Evolutionary conservation across 1,284 basidiomycete genomes (phyloP), one percentile per base, ranked within the genome.

Genomic region (Puccinia coronata): DNA sequence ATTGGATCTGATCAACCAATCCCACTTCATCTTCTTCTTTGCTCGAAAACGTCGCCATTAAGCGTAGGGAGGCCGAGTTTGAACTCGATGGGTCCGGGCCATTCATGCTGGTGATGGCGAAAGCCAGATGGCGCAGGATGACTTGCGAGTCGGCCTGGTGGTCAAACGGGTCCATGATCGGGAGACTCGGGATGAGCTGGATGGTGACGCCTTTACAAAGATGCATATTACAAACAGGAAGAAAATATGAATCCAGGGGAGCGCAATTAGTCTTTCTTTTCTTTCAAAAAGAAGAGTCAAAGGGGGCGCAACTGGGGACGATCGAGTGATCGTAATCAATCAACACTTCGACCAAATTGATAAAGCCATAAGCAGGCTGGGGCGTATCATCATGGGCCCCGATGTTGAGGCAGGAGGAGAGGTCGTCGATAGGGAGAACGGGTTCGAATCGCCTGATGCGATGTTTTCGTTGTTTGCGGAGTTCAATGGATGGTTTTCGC

Each of bases 361-460:
- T 63, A 16, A 63, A 63, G n/a, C 57, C 73, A n/a, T 41, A 57
- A 2, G 36, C n/a, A 23, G 41, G 43, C 43, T 75, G 23, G 23
- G 3, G n/a, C n/a, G n/a, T 18, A 6, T 20, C 20, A 9, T n/a
- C 34, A 39, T 39, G 34, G 36, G 18, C 36, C 18, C 28, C 34
- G 61, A n/a, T 39, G 18, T 53, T 53, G 20, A 39, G 61, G 4
- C n/a, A n/a, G n/a, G 59, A 61, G 36, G 36, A 39, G 61, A 34
- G 16, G 18, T 39, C 20, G 4, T 39, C 36, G 34, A 20, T 12
- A 20, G 53, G 53, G 16, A 14, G 43, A 39, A 61, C 18, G 28
- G 73, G 73, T 63, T 75, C 73, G 43, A 43, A 61, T 6, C 73
- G 55, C 25, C 55, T 34, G 31, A 61, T 74, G 4, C 49, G 72